Evolutionary conservation across 345 rosid species (phyloP).

Genomic region (Linum tenue): DNA sequence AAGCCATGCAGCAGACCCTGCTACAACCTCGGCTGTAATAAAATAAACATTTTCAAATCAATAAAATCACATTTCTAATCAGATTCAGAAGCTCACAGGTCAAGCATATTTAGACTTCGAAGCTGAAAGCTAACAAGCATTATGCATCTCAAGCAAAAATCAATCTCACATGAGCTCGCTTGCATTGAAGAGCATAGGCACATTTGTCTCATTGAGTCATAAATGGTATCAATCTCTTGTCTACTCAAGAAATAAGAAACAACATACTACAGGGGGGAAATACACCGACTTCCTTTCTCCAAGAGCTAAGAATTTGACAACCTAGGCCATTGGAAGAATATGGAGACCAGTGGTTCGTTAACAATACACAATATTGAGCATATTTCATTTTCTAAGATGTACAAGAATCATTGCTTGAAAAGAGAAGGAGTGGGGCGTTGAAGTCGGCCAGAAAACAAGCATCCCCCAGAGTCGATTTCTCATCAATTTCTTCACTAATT

Average conservation of each 20-base stretch:
- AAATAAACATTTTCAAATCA: conserved; percentile 20
- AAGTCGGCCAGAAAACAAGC: background rate
- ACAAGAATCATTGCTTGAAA: background rate
- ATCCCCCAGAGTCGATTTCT: background rate
- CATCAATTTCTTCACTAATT: background rate
- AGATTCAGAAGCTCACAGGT: no score
- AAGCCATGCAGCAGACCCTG: conserved; percentile 98
- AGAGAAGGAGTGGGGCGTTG: background rate
- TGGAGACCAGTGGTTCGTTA: background rate
- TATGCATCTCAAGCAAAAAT: no score
- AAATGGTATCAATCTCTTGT: background rate
- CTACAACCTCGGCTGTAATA: conserved; percentile 93
- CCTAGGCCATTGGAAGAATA: background rate
- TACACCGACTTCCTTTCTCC: background rate
- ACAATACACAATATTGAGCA: background rate
- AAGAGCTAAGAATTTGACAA: background rate
- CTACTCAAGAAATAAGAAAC: background rate
- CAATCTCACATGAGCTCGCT: no score
- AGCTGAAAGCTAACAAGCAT: no score
- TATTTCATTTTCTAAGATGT: no score
- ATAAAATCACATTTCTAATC: conserved; percentile 11
- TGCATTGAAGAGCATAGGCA: no score
- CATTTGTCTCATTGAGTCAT: no score
- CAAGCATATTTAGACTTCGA: no score
- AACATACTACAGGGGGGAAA: background rate